Evolutionary conservation across 176 grass and related monocot species (phyloP).

Genomic region (Triticum dicoccoides): DNA sequence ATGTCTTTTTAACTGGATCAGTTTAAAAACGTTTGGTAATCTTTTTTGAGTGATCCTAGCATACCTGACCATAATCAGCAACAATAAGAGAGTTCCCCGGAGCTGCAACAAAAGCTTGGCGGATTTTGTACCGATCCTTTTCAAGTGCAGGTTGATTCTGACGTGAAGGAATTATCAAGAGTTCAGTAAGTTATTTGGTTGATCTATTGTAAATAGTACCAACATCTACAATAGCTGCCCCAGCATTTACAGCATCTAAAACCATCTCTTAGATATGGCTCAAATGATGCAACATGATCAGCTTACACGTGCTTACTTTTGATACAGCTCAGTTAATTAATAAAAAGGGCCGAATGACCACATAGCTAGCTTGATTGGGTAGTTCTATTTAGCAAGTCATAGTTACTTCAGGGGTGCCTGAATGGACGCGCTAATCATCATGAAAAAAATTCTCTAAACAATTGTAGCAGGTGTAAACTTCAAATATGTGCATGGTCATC

Average conservation of each 20-base stretch:
- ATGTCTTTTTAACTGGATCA: constrained; percentile 6
- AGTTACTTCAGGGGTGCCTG: background rate
- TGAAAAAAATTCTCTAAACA: background rate
- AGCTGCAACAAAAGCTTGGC: constrained; percentile 91
- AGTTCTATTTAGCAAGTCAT: background rate
- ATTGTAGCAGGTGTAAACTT: background rate
- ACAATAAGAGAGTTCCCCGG: constrained; percentile 90
- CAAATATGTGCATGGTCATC: background rate
- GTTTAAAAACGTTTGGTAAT: constrained; percentile 9
- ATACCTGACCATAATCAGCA: constrained; percentile 99
- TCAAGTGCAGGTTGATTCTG: constrained; percentile 97
- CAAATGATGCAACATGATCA: constrained; percentile 8
- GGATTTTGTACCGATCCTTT: constrained; percentile 95
- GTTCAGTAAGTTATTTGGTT: constrained; percentile 28
- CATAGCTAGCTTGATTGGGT: background rate
- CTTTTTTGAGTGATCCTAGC: background rate
- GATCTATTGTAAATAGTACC: background rate
- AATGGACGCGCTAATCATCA: background rate
- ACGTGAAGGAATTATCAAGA: constrained; percentile 16
- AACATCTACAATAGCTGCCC: constrained; percentile 17
- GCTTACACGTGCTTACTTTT: background rate
- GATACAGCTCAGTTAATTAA: background rate
- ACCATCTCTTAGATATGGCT: background rate
- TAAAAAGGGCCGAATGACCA: constrained; percentile 6
- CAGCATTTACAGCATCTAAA: constrained; percentile 19